Evolutionary conservation across 345 rosid species (phyloP).

Genomic region (Cardamine chenopodiifolia): DNA sequence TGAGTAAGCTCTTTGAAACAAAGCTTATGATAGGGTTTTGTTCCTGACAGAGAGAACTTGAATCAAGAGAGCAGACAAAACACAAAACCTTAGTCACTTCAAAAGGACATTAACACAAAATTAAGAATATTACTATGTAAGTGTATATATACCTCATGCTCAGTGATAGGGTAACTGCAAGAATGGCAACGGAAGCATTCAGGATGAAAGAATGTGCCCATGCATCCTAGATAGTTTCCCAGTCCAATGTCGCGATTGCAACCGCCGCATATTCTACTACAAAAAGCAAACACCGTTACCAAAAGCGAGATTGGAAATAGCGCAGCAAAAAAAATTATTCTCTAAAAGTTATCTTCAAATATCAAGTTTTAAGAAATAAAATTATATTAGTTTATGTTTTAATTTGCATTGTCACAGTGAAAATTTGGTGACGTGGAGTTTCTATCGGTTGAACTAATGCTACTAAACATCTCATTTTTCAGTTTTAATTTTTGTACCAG

Average conservation of each 20-base stretch:
- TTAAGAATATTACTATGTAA: constrained; percentile 19
- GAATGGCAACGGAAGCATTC: constrained; percentile 80
- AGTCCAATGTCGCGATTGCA: constrained; percentile 66
- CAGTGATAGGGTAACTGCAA: constrained; percentile 73
- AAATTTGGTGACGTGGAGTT: neutral
- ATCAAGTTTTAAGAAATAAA: neutral
- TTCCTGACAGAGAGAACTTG: constrained; percentile 83
- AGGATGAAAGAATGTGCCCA: constrained; percentile 87
- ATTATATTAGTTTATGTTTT: neutral
- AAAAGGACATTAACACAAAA: neutral
- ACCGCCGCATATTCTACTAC: constrained; percentile 70
- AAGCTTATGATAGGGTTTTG: constrained; percentile 75
- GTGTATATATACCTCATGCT: constrained; percentile 61
- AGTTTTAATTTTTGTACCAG: neutral
- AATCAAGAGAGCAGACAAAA: constrained; percentile 49
- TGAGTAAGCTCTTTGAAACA: constrained; percentile 90
- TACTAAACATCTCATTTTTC: neutral
- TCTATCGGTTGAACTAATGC: neutral
- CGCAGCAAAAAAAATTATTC: neutral
- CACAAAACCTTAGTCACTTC: constrained; percentile 30
- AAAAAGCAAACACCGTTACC: constrained; percentile 10
- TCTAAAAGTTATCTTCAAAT: neutral
- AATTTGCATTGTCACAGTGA: neutral
- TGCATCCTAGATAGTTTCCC: constrained; percentile 80
- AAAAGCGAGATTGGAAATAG: neutral